Evolutionary conservation across 2,329 filamentous ascomycete genomes (phyloP).

Genomic region (Cucurbitaria berberidis): DNA sequence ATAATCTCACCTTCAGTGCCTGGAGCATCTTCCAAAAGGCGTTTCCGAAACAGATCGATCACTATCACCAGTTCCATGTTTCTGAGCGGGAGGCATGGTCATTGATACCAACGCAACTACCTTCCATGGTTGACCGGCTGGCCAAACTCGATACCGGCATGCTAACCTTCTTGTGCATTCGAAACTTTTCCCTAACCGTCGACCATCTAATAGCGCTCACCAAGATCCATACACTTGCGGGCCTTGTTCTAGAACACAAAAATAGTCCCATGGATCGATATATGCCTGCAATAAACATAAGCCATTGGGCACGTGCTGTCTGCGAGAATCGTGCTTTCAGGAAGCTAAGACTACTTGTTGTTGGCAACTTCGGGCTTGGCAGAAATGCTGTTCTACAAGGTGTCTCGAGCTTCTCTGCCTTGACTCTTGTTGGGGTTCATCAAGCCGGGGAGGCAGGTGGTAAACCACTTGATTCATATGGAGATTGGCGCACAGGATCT

Average conservation of each 20-base stretch:
- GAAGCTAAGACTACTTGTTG: slow-evolving; percentile 21
- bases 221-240: slow-evolving; percentile 23
- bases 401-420: slow-evolving; percentile 18
- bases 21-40: slow-evolving; percentile 26
- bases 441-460: slow-evolving; percentile 2
- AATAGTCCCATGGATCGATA: neutral
- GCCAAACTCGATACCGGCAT: slow-evolving; percentile 14
- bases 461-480: neutral
- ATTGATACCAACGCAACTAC: slow-evolving; percentile 11
- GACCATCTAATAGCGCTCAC: slow-evolving; percentile 22
- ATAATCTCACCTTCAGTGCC: slow-evolving; percentile 19
- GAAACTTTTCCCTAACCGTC: slow-evolving; percentile 8
- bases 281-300: slow-evolving; percentile 4
- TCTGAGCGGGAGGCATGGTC: neutral
- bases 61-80: slow-evolving; percentile 16
- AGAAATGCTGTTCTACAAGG: slow-evolving; percentile 7
- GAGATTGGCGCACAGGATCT: slow-evolving; percentile 4
- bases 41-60: slow-evolving; percentile 23
- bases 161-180: slow-evolving; percentile 29
- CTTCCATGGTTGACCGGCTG: slow-evolving; percentile 20
- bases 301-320: slow-evolving; percentile 28
- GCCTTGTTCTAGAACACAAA: slow-evolving; percentile 20
- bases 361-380: slow-evolving; percentile 14
- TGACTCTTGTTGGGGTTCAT: slow-evolving; percentile 21
- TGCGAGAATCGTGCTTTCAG: slow-evolving; percentile 22